phyloP scores from a whole-genome alignment of 1,284 basidiomycete genomes.

The Cryptococcus deneoformans region DNA sequence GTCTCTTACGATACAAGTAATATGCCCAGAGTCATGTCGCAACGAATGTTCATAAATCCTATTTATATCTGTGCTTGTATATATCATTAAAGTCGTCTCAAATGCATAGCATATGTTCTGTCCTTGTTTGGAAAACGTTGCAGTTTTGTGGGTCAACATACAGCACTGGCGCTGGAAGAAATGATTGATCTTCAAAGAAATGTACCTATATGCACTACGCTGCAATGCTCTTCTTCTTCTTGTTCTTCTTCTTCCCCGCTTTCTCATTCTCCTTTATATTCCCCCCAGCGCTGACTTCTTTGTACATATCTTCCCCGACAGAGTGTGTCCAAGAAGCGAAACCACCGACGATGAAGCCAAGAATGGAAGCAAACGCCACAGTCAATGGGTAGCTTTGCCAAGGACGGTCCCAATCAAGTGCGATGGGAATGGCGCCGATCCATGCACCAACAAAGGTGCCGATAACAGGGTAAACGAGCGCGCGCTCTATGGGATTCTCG shows the following conservation, averaged over 20 bases:
- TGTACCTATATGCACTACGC: too few species aligned
- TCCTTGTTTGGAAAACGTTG: too few species aligned
- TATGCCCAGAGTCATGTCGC: too few species aligned
- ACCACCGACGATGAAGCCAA: slow-evolving; percentile 66
- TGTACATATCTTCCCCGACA: slow-evolving; percentile 36
- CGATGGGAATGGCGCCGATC: slow-evolving; percentile 74
- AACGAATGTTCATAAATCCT: too few species aligned
- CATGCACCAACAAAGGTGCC: slow-evolving; percentile 74
- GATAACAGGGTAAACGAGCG: slow-evolving; percentile 71
- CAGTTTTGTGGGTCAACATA: too few species aligned
- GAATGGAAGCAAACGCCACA: slow-evolving; percentile 56
- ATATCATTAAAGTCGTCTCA: too few species aligned
- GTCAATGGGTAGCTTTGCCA: slow-evolving; percentile 85
- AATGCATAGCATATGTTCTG: too few species aligned
- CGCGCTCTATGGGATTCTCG: slow-evolving; percentile 65
- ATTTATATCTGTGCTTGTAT: too few species aligned
- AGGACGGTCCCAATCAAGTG: slow-evolving; percentile 91
- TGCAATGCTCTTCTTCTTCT: too few species aligned
- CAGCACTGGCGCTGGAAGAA: too few species aligned
- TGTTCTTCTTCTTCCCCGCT: too few species aligned
- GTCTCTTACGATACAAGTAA: too few species aligned
- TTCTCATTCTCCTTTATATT: neutral
- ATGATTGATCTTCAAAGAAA: neutral
- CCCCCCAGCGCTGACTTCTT: slow-evolving; percentile 17
- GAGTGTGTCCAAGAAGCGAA: slow-evolving; percentile 58